Base-by-base conservation (phyloP, 2,329 filamentous ascomycete genomes). In the Aureobasidium sp. region DNA sequence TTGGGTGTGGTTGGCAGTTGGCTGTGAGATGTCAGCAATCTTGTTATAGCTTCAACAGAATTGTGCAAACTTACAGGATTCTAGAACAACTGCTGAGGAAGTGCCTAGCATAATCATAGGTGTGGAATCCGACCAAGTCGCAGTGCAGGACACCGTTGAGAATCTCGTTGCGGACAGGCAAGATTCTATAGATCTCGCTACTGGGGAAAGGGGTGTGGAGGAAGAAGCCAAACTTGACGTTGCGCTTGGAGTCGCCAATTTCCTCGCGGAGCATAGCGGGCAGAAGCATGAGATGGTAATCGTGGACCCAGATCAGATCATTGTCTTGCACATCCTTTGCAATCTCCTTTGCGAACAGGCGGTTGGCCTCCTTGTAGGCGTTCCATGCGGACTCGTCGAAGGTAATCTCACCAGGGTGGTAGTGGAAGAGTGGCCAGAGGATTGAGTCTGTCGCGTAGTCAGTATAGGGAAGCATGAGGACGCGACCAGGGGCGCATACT, bases 171-270 rank as follows among this genome's bases (percentile, higher is more conserved):
- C 94, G 85, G 31, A 97, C 93, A 0, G 94, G 94, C 9, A 97
- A 79, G 65, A 97, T 96, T 64, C 94, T 85, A 77, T 96, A 97
- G 70, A 97, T 96, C 75, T 97, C 93, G 67, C 89, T 95, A 72
- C 90, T 95, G 13, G 94, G 94, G 76, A 97, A 99, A 0, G 94
- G 93, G 0, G 94, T 97, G 74, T 99, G 94, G 37, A 97, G 79
- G 80, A 97, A 99, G 81, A 97, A 97, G 66, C 93, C 94, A 68
- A 99, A 94, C 79, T 95, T 96, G 75, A 97, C 86, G 67, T 96
- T 95, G 23, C 67, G 65, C 77, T 88, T 90, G 63, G 80, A 82
- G 64, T 84, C 75, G 61, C 88, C 89, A 21, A 61, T 62, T 74
- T 95, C 90, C 69, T 95, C 89, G 64, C 94, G 89, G 62, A 99